Evolutionary conservation across 345 rosid species (phyloP).

Genomic region (Eucalyptus regnans): DNA sequence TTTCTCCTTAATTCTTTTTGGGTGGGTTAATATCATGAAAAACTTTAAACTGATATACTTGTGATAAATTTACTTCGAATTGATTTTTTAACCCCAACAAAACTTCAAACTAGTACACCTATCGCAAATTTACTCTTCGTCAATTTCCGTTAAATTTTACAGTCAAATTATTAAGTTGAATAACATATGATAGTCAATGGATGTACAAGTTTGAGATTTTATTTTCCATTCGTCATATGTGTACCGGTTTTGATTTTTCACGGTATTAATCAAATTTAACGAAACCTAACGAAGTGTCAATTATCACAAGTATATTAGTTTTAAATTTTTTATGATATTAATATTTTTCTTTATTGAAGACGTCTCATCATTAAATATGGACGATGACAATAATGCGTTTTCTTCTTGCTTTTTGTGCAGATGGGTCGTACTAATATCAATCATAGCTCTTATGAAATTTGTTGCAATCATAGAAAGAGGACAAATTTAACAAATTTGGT

Average conservation of each 20-base stretch:
- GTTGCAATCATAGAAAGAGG: background rate
- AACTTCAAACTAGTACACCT: rapidly evolving
- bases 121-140: rapidly evolving
- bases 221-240: rapidly evolving
- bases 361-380: background rate
- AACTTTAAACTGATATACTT: rapidly evolving
- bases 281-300: rapidly evolving
- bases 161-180: rapidly evolving
- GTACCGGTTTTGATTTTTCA: rapidly evolving
- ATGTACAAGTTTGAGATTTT: rapidly evolving
- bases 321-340: no score
- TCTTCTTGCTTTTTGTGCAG: background rate
- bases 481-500: background rate
- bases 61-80: rapidly evolving
- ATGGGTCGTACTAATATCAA: background rate
- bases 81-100: rapidly evolving
- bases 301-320: no score
- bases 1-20: no score
- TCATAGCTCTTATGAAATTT: background rate
- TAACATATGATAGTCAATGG: rapidly evolving
- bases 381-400: background rate
- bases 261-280: rapidly evolving
- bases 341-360: background rate
- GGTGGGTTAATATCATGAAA: no score
- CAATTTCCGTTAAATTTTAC: rapidly evolving